phyloP scores from a whole-genome alignment of 169 alveolate genomes.

The Plasmodium cynomolgi region DNA sequence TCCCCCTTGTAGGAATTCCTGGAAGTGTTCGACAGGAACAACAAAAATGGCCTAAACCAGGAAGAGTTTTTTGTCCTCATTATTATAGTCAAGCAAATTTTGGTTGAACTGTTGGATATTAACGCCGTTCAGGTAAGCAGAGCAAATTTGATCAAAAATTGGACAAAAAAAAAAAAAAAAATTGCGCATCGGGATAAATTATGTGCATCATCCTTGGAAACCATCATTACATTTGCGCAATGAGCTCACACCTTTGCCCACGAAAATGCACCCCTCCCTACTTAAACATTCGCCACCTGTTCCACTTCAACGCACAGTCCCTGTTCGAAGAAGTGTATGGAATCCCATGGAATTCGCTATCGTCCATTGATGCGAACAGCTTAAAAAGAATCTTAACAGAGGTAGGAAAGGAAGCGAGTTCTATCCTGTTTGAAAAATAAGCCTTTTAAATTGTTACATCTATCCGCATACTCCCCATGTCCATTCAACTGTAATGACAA shows the following conservation, averaged over 20 bases:
- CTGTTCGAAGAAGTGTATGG: constrained; percentile 73
- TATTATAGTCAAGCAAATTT: constrained; percentile 78
- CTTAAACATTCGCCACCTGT: not conserved
- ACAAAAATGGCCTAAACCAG: constrained; percentile 78
- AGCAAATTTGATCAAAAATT: not conserved
- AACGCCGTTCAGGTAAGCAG: constrained; percentile 77
- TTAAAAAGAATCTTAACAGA: constrained; percentile 56
- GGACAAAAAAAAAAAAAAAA: constrained; percentile 19
- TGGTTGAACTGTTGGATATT: constrained; percentile 78
- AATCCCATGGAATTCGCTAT: constrained; percentile 71
- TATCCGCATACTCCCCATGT: not conserved
- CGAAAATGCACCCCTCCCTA: not conserved
- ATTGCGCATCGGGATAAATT: not conserved
- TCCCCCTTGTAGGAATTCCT: constrained; percentile 53
- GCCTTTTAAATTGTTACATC: not conserved
- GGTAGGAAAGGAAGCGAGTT: constrained; percentile 7
- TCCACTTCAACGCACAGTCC: constrained; percentile 22
- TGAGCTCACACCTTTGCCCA: no score
- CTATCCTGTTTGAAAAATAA: not conserved
- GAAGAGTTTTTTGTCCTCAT: constrained; percentile 80
- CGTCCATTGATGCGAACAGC: constrained; percentile 71
- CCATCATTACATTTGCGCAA: not conserved
- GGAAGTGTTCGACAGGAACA: constrained; percentile 76
- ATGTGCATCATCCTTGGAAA: not conserved
- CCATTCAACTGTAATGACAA: not conserved